Conservation (phyloP, 2,329 filamentous ascomycete species). For the Incumbomyces delicatus region DNA sequence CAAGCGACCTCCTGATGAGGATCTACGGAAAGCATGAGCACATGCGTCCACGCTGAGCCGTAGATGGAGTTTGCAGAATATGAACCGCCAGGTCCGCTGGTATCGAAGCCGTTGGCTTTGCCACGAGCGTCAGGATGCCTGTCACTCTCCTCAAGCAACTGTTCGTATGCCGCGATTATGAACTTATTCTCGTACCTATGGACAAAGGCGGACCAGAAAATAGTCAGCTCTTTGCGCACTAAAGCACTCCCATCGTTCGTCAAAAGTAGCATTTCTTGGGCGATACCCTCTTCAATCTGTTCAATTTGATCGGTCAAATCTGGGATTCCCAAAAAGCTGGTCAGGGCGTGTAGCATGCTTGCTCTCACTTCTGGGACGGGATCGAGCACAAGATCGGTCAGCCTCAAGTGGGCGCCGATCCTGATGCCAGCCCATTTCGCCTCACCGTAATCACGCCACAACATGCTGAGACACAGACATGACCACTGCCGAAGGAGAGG, state of each 20-base stretch:
- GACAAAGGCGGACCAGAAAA: slow-evolving; percentile 89
- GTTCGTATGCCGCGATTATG: slow-evolving; percentile 81
- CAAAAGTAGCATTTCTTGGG: slow-evolving; percentile 82
- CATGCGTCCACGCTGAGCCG: slow-evolving; percentile 86
- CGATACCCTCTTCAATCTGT: slow-evolving; percentile 81
- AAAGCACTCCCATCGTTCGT: slow-evolving; percentile 87
- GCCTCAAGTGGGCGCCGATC: slow-evolving; percentile 69
- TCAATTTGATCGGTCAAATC: slow-evolving; percentile 86
- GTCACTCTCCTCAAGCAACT: slow-evolving; percentile 73
- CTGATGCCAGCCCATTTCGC: slow-evolving; percentile 95
- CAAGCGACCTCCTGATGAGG: slow-evolving; percentile 87
- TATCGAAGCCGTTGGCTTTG: slow-evolving; percentile 24
- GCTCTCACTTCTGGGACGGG: slow-evolving; percentile 85
- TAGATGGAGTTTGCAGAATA: slow-evolving; percentile 83
- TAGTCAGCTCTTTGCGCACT: slow-evolving; percentile 83
- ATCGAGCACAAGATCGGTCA: slow-evolving; percentile 74
- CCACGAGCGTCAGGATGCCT: slow-evolving; percentile 42
- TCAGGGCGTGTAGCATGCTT: slow-evolving; percentile 86
- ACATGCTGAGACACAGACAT: slow-evolving; percentile 85
- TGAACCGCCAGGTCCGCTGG: slow-evolving; percentile 35
- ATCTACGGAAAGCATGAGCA: slow-evolving; percentile 82
- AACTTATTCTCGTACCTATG: slow-evolving; percentile 88
- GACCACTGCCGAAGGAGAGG: slow-evolving; percentile 89
- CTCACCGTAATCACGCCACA: slow-evolving; percentile 84
- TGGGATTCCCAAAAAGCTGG: slow-evolving; percentile 85